Conservation (phyloP, 2,329 filamentous ascomycete genomes). For the Fusarium torulosum region DNA sequence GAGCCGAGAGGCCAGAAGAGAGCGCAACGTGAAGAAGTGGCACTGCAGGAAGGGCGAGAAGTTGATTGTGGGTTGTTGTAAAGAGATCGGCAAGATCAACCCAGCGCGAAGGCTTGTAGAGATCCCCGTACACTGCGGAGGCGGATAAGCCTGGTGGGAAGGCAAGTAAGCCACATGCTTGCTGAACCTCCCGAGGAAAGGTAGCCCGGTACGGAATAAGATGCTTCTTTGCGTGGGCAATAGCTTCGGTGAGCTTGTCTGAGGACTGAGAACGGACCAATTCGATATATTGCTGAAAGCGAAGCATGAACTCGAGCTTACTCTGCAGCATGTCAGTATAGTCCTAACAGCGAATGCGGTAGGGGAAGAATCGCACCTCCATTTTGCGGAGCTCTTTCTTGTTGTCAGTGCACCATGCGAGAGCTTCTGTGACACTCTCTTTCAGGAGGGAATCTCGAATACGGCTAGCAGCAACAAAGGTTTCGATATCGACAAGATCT, state of each 20-base stretch:
- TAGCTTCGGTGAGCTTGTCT: constrained; percentile 78
- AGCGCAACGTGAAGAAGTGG: constrained; percentile 92
- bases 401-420: constrained; percentile 94
- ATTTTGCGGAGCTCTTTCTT: constrained; percentile 92
- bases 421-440: constrained; percentile 80
- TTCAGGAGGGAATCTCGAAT: constrained; percentile 80
- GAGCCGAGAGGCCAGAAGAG: constrained; percentile 88
- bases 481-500: constrained; percentile 87
- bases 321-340: constrained; percentile 63
- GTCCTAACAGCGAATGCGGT: background rate
- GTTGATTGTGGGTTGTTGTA: constrained; percentile 84
- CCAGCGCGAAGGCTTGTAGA: constrained; percentile 84
- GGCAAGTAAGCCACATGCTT: constrained; percentile 84
- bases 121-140: constrained; percentile 59
- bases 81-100: constrained; percentile 81
- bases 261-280: constrained; percentile 77
- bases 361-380: constrained; percentile 67
- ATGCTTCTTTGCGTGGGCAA: constrained; percentile 84
- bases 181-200: constrained; percentile 75
- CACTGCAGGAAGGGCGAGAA: constrained; percentile 83
- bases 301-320: constrained; percentile 91
- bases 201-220: constrained; percentile 77
- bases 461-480: constrained; percentile 83
- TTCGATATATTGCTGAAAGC: constrained; percentile 95
- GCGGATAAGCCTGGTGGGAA: constrained; percentile 68